A percentile compares a stretch with the other conserved stretches of the same genome.
phyloP scores from a whole-genome alignment of 768 basidiomycete genomes.

The Lyophyllum atratum region DNA sequence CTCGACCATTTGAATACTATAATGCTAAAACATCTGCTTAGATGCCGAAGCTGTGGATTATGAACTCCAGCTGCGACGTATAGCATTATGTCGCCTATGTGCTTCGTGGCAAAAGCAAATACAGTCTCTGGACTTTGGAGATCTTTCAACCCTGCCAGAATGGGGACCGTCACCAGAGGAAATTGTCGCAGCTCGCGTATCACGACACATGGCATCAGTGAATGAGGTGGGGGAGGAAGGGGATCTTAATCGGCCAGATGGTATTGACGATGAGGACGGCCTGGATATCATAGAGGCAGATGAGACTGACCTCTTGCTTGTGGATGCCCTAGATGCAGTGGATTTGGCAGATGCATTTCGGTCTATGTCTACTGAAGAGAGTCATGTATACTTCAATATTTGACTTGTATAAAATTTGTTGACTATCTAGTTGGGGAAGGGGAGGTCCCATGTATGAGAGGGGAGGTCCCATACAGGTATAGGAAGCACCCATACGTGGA shows the following conservation, averaged over 20 bases:
- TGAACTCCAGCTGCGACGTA: neutral
- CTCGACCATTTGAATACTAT: neutral
- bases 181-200: neutral
- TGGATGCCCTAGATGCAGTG: neutral
- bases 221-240: neutral
- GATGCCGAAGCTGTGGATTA: neutral
- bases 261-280: neutral
- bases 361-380: neutral
- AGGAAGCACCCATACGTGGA: neutral
- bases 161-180: neutral
- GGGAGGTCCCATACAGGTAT: neutral
- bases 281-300: neutral
- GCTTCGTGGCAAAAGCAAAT: neutral
- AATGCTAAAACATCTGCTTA: neutral
- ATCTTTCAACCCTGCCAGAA: neutral
- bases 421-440: no score
- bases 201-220: neutral
- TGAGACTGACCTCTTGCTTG: neutral
- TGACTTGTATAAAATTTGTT: neutral
- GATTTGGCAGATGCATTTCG: neutral
- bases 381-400: neutral
- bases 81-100: neutral
- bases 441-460: no score
- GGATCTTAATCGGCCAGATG: neutral
- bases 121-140: slow-evolving; percentile 1